These are phyloP conservation scores for Pseudocercospora cruenta DNA, from an alignment of 2,329 filamentous ascomycete genomes.

Conservation along the genomic window DNA sequence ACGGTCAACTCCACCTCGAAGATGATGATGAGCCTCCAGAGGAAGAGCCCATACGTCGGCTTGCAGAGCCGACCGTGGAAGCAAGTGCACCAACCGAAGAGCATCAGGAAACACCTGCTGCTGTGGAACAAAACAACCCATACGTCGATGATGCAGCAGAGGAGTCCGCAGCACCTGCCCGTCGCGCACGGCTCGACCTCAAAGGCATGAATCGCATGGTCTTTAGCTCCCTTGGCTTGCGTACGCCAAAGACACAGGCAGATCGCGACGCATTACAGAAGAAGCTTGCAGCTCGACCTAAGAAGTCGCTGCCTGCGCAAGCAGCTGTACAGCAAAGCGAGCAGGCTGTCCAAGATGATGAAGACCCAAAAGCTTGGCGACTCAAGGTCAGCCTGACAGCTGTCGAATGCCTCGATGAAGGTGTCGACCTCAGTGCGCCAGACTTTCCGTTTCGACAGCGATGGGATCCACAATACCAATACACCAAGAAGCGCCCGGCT, in stretches of 20 bases:
- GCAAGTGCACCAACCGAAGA: constrained; percentile 18
- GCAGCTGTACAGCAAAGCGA: constrained; percentile 28
- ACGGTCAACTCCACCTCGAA: neutral
- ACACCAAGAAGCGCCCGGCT: constrained; percentile 41
- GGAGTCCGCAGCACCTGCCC: constrained; percentile 19
- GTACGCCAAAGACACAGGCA: constrained; percentile 67
- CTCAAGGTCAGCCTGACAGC: constrained; percentile 73
- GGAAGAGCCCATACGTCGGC: constrained; percentile 3
- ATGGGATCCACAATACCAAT: constrained; percentile 77
- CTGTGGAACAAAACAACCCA: neutral
- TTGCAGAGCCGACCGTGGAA: neutral
- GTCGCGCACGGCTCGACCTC: constrained; percentile 57
- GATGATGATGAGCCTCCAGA: constrained; percentile 20
- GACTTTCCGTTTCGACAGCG: constrained; percentile 85
- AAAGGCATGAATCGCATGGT: constrained; percentile 68
- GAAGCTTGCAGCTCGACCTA: constrained; percentile 47
- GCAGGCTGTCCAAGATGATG: constrained; percentile 35
- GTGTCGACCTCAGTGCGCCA: constrained; percentile 70
- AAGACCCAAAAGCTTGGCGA: constrained; percentile 70
- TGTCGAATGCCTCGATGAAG: constrained; percentile 80
- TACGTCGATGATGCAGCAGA: neutral
- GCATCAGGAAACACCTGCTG: constrained; percentile 26
- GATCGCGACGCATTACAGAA: constrained; percentile 67
- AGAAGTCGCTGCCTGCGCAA: constrained; percentile 25
- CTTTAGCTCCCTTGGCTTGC: constrained; percentile 72